Conservation (phyloP, 2,329 filamentous ascomycete genomes). For the Talaromyces verruculosus region DNA sequence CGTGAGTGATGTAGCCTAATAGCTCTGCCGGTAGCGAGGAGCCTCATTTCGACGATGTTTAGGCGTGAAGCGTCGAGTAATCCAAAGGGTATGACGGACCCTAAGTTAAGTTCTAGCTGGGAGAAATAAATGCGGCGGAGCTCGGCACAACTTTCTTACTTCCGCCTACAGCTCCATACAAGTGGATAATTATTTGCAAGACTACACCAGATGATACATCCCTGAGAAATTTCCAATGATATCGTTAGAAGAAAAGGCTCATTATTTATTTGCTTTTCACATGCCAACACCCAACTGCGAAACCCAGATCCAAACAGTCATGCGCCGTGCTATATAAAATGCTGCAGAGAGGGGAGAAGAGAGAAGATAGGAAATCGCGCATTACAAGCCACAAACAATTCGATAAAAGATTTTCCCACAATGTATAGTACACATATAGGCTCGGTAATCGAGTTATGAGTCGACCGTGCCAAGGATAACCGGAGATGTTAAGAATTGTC, state of each 20-base stretch:
- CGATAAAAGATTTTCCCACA: neutral
- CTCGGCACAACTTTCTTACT: constrained; percentile 12
- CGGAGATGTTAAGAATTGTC: constrained; percentile 2
- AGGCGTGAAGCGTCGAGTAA: neutral
- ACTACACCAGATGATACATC: neutral
- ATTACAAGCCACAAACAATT: neutral
- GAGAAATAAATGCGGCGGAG: constrained; percentile 15
- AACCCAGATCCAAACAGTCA: constrained; percentile 19
- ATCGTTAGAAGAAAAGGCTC: neutral
- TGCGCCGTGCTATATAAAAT: constrained; percentile 22
- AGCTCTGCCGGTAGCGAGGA: constrained; percentile 42
- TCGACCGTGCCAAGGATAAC: neutral
- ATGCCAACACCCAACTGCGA: constrained; percentile 19
- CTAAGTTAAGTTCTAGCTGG: neutral
- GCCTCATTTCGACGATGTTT: constrained; percentile 33
- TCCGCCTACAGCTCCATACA: neutral
- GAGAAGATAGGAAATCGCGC: neutral
- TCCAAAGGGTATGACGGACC: neutral
- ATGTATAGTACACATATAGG: constrained; percentile 18
- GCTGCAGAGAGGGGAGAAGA: constrained; percentile 20
- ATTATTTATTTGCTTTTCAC: constrained; percentile 16
- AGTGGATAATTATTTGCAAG: neutral
- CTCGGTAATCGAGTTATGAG: neutral
- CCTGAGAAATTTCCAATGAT: neutral
- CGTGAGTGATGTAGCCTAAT: constrained; percentile 38